phyloP scores from a whole-genome alignment of 1,139 yeast genomes.

The Yamadazyma spencermartinsiae region DNA sequence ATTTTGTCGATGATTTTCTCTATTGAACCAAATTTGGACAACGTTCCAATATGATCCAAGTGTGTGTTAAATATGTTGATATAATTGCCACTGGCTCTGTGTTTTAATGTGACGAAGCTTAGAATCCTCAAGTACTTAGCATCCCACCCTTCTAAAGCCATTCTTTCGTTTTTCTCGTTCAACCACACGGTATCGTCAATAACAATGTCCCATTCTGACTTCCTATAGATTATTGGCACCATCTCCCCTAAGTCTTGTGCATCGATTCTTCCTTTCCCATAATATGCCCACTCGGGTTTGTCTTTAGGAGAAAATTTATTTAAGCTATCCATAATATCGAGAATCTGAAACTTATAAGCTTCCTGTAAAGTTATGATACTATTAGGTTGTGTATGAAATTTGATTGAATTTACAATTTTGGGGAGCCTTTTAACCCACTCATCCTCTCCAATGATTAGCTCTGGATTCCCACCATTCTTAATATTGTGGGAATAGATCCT shows the following conservation, averaged over 20 bases:
- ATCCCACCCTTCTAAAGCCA: constrained; percentile 52
- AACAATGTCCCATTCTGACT: constrained; percentile 33
- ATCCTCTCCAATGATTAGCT: constrained; percentile 30
- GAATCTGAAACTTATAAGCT: constrained; percentile 34
- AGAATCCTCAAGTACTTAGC: constrained; percentile 50
- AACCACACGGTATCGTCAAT: constrained; percentile 37
- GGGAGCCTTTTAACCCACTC: constrained; percentile 29
- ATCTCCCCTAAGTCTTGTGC: constrained; percentile 34
- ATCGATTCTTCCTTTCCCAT: constrained; percentile 37
- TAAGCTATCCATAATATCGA: constrained; percentile 30
- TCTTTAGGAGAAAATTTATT: constrained; percentile 24
- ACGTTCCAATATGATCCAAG: constrained; percentile 53
- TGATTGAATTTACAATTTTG: constrained; percentile 29
- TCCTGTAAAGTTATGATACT: constrained; percentile 39
- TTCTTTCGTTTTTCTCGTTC: constrained; percentile 28
- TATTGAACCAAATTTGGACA: constrained; percentile 50
- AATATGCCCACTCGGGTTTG: constrained; percentile 31
- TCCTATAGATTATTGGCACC: constrained; percentile 33
- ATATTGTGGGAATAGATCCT: constrained; percentile 42
- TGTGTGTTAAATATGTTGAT: constrained; percentile 58
- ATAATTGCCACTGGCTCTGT: constrained; percentile 24
- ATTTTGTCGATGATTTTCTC: constrained; percentile 43
- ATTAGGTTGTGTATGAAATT: constrained; percentile 24
- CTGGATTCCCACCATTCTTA: constrained; percentile 34
- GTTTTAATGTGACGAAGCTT: constrained; percentile 44